A percentile compares a stretch with the other conserved stretches of the same genome.
phyloP scores from a whole-genome alignment of 352 stramenopile genomes.

The Globisporangium uncinulatum region DNA sequence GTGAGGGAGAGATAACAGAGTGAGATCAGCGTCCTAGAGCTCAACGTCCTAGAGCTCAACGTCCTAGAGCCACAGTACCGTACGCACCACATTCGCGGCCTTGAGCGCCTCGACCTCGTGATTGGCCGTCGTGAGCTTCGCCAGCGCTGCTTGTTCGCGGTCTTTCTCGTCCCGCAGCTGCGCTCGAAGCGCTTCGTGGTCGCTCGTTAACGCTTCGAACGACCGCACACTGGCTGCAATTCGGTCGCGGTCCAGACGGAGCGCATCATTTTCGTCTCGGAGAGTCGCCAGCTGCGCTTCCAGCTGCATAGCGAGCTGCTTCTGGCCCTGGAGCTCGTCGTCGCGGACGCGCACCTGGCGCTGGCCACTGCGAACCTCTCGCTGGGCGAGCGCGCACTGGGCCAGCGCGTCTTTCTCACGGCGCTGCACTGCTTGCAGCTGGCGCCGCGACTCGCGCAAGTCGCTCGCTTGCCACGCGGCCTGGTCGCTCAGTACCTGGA shows the following conservation, averaged over 20 bases:
- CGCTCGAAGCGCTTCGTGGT: conserved; percentile 34
- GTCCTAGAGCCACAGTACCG: neutral
- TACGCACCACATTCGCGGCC: conserved; percentile 16
- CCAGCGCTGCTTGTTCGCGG: conserved; percentile 11
- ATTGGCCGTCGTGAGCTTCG: conserved; percentile 17
- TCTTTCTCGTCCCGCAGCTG: conserved; percentile 23
- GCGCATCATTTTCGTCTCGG: conserved; percentile 27
- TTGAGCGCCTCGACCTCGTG: conserved; percentile 31
- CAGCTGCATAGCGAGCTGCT: conserved; percentile 21
- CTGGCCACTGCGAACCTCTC: conserved; percentile 31
- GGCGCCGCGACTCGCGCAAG: conserved; percentile 45
- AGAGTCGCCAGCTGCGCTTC: conserved; percentile 17
- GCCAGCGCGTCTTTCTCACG: conserved; percentile 32
- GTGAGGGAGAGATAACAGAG: neutral
- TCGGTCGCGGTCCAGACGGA: conserved; percentile 33
- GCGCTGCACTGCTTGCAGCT: conserved; percentile 30
- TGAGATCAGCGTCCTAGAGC: neutral
- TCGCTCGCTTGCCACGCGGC: conserved; percentile 66
- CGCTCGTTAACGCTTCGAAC: conserved; percentile 31
- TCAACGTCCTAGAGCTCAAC: neutral
- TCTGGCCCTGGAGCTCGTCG: conserved; percentile 39
- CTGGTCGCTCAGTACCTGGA: conserved; percentile 63
- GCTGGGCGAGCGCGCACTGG: conserved; percentile 37
- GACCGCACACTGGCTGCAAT: conserved; percentile 17
- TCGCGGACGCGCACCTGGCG: conserved; percentile 37